Evolutionary conservation across 2,329 filamentous ascomycete species (phyloP).

Genomic region (Pseudonectria foliicola): DNA sequence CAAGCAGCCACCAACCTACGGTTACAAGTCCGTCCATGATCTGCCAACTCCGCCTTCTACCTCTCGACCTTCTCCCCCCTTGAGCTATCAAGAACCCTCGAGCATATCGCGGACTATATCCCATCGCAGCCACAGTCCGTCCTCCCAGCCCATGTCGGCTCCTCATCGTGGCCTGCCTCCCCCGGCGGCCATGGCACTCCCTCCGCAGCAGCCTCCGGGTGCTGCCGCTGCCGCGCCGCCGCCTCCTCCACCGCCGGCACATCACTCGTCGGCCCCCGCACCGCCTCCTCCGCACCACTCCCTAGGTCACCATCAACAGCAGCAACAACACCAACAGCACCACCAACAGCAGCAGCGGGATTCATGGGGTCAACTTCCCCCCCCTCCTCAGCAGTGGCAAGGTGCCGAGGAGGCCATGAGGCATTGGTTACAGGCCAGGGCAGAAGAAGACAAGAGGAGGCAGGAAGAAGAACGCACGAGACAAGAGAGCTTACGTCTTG

Average conservation of each 20-base stretch:
- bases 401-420: conserved; percentile 64
- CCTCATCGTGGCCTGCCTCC: conserved; percentile 64
- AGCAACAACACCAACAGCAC: no score
- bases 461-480: conserved; percentile 67
- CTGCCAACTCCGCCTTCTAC: conserved; percentile 51
- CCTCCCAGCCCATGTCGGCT: conserved; percentile 56
- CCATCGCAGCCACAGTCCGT: conserved; percentile 40
- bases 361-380: conserved; percentile 49
- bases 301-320: conserved; percentile 24
- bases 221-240: conserved; percentile 18
- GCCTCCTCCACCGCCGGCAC: conserved; percentile 25
- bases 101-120: conserved; percentile 33
- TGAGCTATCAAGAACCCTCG: conserved; percentile 41
- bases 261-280: conserved; percentile 8
- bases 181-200: conserved; percentile 57
- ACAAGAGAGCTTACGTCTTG: conserved; percentile 59
- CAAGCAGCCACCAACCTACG: conserved; percentile 52
- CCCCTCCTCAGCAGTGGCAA: conserved; percentile 59
- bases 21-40: conserved; percentile 56
- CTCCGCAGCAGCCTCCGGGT: conserved; percentile 36
- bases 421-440: conserved; percentile 62
- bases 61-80: conserved; percentile 48
- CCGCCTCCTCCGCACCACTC: conserved; percentile 19
- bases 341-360: no score
- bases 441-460: conserved; percentile 64